Conservation (phyloP, 352 stramenopile genomes). For the Phytophthora brassicae region DNA sequence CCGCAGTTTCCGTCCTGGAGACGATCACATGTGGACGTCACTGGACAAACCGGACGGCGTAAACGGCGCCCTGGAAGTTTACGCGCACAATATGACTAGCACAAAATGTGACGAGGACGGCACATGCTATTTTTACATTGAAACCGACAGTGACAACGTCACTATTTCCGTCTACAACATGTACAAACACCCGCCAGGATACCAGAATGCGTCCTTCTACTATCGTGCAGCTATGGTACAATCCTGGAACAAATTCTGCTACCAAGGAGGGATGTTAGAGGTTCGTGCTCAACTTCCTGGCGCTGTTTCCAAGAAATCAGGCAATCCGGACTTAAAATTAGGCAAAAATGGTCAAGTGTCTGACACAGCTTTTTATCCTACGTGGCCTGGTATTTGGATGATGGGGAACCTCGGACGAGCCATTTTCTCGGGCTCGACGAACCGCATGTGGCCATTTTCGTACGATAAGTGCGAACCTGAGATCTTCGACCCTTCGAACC, state of each 20-base stretch:
- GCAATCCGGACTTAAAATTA: slow-evolving; percentile 45
- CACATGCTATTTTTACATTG: slow-evolving; percentile 57
- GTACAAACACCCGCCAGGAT: slow-evolving; percentile 50
- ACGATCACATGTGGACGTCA: slow-evolving; percentile 95
- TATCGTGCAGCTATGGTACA: slow-evolving; percentile 87
- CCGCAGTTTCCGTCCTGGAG: slow-evolving; percentile 88
- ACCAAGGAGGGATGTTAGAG: slow-evolving; percentile 93
- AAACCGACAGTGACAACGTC: slow-evolving; percentile 35
- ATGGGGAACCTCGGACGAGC: slow-evolving; percentile 95
- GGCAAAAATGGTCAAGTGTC: slow-evolving; percentile 61
- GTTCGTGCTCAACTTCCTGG: slow-evolving; percentile 90
- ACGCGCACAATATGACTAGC: slow-evolving; percentile 79
- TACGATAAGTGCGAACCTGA: slow-evolving; percentile 90
- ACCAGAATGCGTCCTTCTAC: slow-evolving; percentile 51
- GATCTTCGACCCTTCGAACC: slow-evolving; percentile 56
- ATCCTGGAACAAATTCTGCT: slow-evolving; percentile 94
- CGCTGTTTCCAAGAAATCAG: slow-evolving; percentile 45
- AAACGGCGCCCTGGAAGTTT: slow-evolving; percentile 90
- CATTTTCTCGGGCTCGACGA: slow-evolving; percentile 93
- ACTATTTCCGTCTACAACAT: slow-evolving; percentile 59
- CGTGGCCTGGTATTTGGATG: slow-evolving; percentile 96
- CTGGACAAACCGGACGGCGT: slow-evolving; percentile 94
- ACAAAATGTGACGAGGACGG: slow-evolving; percentile 48
- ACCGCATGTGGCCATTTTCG: slow-evolving; percentile 96
- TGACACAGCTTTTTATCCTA: slow-evolving; percentile 67